Conservation (phyloP, 1,139 yeast genomes). For the Scheffersomyces titani region DNA sequence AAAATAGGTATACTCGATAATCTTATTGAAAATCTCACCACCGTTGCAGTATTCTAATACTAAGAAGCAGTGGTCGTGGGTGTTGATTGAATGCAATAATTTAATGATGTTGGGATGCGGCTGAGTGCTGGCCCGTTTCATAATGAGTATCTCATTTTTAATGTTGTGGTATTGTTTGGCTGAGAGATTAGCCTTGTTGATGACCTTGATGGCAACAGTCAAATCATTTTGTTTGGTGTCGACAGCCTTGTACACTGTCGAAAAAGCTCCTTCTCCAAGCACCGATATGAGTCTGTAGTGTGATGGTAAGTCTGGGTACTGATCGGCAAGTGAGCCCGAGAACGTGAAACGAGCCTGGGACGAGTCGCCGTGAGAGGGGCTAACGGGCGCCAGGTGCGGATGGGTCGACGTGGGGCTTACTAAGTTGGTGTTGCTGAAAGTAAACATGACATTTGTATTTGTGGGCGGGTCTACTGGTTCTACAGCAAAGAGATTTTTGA, state of each 20-base stretch:
- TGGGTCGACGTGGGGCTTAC: not conserved
- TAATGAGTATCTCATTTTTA: constrained; percentile 82
- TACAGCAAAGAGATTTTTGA: constrained; percentile 10
- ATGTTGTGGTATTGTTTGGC: constrained; percentile 56
- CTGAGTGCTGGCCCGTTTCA: constrained; percentile 61
- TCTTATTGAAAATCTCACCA: constrained; percentile 93
- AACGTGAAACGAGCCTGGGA: not conserved
- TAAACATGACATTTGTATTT: not conserved
- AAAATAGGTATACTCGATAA: constrained; percentile 87
- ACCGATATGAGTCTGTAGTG: constrained; percentile 21
- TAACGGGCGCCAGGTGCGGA: not conserved
- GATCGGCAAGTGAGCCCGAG: not conserved
- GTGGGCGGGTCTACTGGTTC: not conserved
- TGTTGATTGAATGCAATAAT: constrained; percentile 63
- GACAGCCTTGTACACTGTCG: constrained; percentile 76
- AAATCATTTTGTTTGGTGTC: constrained; percentile 43
- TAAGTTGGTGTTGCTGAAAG: not conserved
- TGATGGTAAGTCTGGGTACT: constrained; percentile 17
- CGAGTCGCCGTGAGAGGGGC: not conserved
- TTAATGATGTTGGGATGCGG: constrained; percentile 71
- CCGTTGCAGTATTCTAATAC: constrained; percentile 86
- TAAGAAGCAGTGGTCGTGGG: constrained; percentile 66
- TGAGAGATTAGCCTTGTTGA: constrained; percentile 62
- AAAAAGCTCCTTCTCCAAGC: constrained; percentile 88
- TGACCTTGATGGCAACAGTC: constrained; percentile 80